Conservation (phyloP, 345 rosid genomes). For the Salix arbutifolia region DNA sequence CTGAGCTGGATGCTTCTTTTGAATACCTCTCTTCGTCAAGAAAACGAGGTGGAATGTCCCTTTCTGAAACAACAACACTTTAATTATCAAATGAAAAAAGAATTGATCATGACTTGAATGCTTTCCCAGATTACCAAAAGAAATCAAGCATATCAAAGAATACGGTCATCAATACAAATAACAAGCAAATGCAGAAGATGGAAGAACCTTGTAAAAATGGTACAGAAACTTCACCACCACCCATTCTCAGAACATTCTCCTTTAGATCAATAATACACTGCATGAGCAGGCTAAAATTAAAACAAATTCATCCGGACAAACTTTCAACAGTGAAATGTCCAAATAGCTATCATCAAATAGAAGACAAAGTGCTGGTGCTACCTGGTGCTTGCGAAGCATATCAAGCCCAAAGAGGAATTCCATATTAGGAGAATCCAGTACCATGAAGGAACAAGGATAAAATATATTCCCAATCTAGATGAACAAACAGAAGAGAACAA, state of each 20-base stretch:
- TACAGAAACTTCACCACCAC: constrained; percentile 95
- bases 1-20: constrained; percentile 86
- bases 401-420: constrained; percentile 97
- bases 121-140: neutral
- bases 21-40: constrained; percentile 68
- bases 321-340: constrained; percentile 1
- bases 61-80: constrained; percentile 50
- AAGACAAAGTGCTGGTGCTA: constrained; percentile 22
- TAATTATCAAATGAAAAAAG: neutral
- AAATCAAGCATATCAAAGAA: neutral
- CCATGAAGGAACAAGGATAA: constrained; percentile 90
- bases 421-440: constrained; percentile 92
- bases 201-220: constrained; percentile 89
- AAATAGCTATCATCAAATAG: constrained; percentile 1
- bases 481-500: neutral
- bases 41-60: constrained; percentile 77
- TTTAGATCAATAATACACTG: constrained; percentile 94
- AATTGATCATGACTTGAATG: neutral
- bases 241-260: constrained; percentile 81
- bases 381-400: constrained; percentile 99
- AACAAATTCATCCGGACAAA: constrained; percentile 8
- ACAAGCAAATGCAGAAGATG: neutral
- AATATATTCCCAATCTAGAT: constrained; percentile 76
- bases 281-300: constrained; percentile 11
- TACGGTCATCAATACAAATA: neutral